phyloP scores from a whole-genome alignment of 169 alveolate genomes.

The Haemoproteus tartakovskyi region DNA sequence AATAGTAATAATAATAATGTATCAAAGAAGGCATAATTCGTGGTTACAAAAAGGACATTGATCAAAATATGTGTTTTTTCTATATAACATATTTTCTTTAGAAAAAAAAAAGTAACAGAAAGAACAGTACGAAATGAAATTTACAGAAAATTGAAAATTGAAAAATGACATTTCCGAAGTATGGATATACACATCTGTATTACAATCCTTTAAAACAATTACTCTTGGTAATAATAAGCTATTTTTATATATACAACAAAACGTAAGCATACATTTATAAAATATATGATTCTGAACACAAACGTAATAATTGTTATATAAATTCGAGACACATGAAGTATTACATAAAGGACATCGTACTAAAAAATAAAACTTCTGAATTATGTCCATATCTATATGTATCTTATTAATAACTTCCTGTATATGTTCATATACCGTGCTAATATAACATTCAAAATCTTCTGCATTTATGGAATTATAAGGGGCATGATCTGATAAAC shows the following conservation, averaged over 20 bases:
- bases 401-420: not conserved
- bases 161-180: not conserved
- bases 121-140: conserved; percentile 13
- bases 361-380: conserved; percentile 36
- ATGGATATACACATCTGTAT: conserved; percentile 3
- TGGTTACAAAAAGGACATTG: conserved; percentile 60
- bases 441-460: conserved; percentile 10
- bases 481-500: too few relatives aligned
- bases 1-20: too few relatives aligned
- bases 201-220: not conserved
- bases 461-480: too few relatives aligned
- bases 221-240: conserved; percentile 18
- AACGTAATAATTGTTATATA: conserved; percentile 53
- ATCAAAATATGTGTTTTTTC: conserved; percentile 3
- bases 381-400: conserved; percentile 2
- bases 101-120: conserved; percentile 43
- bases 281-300: conserved; percentile 46
- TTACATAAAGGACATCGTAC: conserved; percentile 25
- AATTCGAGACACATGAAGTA: conserved; percentile 15
- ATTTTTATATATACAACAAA: conserved; percentile 49
- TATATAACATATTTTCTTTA: conserved; percentile 10
- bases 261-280: conserved; percentile 47
- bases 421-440: conserved; percentile 2
- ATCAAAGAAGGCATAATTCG: conserved; percentile 3
- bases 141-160: not conserved